These are phyloP conservation scores for Skeletonema marinoi DNA, from an alignment of 108 stramenopile genomes.

Conservation along the genomic window DNA sequence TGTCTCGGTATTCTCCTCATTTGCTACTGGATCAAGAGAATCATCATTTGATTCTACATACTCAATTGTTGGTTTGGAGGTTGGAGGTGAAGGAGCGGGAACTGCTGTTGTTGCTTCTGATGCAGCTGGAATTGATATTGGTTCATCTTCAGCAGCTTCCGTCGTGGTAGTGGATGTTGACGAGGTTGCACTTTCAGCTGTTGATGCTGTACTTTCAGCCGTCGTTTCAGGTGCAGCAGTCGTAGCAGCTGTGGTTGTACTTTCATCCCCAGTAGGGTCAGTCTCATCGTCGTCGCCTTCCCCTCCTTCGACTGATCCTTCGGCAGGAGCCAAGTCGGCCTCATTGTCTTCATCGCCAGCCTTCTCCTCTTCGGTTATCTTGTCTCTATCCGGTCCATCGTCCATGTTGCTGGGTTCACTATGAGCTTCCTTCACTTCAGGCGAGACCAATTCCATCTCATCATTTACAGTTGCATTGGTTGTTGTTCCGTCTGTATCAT, in stretches of 20 bases:
- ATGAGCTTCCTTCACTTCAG: background rate
- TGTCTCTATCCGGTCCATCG: background rate
- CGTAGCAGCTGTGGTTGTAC: background rate
- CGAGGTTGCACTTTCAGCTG: background rate
- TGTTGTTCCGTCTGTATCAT: background rate
- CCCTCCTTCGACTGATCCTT: background rate
- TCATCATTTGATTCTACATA: slow-evolving; percentile 40
- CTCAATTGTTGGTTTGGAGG: slow-evolving; percentile 19
- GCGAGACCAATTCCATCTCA: slow-evolving; percentile 2
- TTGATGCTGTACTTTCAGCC: background rate
- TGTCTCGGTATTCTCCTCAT: slow-evolving; percentile 26
- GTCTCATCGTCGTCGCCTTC: background rate
- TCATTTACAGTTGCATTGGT: slow-evolving; percentile 14
- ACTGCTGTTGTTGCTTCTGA: slow-evolving; percentile 6
- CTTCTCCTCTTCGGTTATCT: background rate
- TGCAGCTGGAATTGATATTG: background rate
- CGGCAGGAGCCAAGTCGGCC: background rate
- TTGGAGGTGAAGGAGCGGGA: slow-evolving; percentile 6
- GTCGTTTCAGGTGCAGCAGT: background rate
- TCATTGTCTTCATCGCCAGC: slow-evolving; percentile 6
- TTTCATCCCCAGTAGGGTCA: background rate
- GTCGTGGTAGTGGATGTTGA: background rate
- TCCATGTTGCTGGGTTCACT: background rate
- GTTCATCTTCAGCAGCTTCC: background rate
- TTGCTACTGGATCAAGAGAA: slow-evolving; percentile 30